A percentile compares a stretch with the other conserved stretches of the same genome.
Conservation (phyloP, 1,284 basidiomycete genomes). For the Heterobasidion occidentale region DNA sequence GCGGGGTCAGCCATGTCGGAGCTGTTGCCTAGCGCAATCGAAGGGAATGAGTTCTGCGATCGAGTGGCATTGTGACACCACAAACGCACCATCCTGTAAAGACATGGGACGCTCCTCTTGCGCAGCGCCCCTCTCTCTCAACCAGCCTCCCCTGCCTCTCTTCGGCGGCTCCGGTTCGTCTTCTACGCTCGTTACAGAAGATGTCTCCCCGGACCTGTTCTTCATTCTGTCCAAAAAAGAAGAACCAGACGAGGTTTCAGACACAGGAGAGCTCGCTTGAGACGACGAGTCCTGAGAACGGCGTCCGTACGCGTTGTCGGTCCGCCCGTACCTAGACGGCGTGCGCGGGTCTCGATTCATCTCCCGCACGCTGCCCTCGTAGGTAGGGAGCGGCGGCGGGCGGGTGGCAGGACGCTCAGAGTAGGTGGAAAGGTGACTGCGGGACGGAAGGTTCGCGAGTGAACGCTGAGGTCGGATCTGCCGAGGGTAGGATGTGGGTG, state of each 20-base stretch:
- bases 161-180: slow-evolving; percentile 18
- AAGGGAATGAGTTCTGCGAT: background rate
- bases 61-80: background rate
- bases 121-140: slow-evolving; percentile 7
- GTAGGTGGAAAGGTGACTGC: slow-evolving; percentile 6
- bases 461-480: slow-evolving; percentile 21
- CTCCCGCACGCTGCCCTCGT: background rate
- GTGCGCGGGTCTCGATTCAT: slow-evolving; percentile 1
- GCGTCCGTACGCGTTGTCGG: slow-evolving; percentile 1
- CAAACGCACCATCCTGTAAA: slow-evolving; percentile 3
- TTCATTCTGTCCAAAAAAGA: slow-evolving; percentile 19
- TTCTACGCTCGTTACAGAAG: slow-evolving; percentile 39
- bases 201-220: slow-evolving; percentile 19
- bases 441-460: slow-evolving; percentile 13
- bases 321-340: background rate
- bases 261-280: slow-evolving; percentile 13
- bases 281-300: slow-evolving; percentile 8
- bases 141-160: slow-evolving; percentile 3
- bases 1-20: slow-evolving; percentile 7
- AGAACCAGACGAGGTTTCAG: slow-evolving; percentile 24
- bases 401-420: slow-evolving; percentile 8
- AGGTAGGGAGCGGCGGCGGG: slow-evolving; percentile 9
- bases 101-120: slow-evolving; percentile 1
- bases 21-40: background rate
- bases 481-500: slow-evolving; percentile 6